A percentile compares a stretch with the other conserved stretches of the same genome.
Evolutionary conservation across 306 rosid species (phyloP).

Genomic region (Prinsepia uniflora): DNA sequence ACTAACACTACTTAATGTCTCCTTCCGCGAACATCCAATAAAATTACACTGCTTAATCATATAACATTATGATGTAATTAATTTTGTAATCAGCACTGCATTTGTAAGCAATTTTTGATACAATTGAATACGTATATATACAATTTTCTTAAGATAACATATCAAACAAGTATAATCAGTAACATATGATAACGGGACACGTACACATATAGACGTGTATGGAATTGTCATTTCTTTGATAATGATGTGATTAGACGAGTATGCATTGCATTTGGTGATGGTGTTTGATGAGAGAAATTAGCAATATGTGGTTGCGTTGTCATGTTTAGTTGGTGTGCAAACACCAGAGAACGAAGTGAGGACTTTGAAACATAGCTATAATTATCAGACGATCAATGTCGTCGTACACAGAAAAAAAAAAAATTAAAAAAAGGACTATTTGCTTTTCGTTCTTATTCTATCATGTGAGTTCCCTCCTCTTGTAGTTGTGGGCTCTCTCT

Average conservation of each 20-base stretch:
- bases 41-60: too few relatives aligned
- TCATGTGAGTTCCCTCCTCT: conserved; percentile 29
- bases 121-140: too few relatives aligned
- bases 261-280: not conserved
- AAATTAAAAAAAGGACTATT: conserved; percentile 3
- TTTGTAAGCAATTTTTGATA: too few relatives aligned
- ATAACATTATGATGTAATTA: too few relatives aligned
- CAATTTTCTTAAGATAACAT: too few relatives aligned
- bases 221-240: too few relatives aligned
- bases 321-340: conserved; percentile 36
- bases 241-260: not conserved
- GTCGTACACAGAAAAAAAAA: conserved; percentile 9
- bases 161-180: too few relatives aligned
- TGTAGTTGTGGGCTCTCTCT: conserved; percentile 27
- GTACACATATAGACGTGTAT: too few relatives aligned
- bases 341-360: conserved; percentile 1
- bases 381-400: not conserved
- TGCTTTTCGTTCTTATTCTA: conserved; percentile 25
- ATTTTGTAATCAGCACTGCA: too few relatives aligned
- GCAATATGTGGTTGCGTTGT: conserved; percentile 11
- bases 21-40: too few relatives aligned
- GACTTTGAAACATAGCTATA: conserved; percentile 3
- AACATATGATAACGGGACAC: too few relatives aligned
- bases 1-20: too few relatives aligned
- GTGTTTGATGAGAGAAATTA: not conserved